Evolutionary conservation across 345 rosid species (phyloP).

Genomic region (Hibiscus tridactylites): DNA sequence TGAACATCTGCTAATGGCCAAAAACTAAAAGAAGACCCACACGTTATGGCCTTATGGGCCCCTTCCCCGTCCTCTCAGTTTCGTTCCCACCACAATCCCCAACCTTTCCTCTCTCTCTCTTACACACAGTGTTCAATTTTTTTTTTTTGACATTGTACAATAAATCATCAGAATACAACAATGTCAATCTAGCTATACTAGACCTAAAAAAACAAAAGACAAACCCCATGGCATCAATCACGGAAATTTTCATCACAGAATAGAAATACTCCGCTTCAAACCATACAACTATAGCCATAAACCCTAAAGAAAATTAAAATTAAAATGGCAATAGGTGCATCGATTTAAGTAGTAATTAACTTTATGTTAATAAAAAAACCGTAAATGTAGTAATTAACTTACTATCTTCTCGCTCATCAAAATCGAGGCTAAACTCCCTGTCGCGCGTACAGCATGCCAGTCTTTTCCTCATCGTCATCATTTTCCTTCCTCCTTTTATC

Average conservation of each 20-base stretch:
- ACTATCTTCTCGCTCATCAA: conserved; percentile 68
- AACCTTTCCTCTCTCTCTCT: background rate
- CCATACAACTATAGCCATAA: background rate
- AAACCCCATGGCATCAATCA: conserved; percentile 1
- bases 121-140: background rate
- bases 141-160: background rate
- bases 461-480: conserved; percentile 62
- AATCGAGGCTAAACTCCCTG: conserved; percentile 68
- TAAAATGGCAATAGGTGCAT: background rate
- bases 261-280: background rate
- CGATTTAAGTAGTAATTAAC: conserved; percentile 2
- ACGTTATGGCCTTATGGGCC: background rate
- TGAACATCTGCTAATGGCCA: background rate
- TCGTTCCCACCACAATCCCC: background rate
- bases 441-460: conserved; percentile 73
- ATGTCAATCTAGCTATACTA: too few species aligned
- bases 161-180: too few species aligned
- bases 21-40: background rate
- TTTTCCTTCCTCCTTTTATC: conserved; percentile 2
- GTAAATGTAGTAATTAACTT: conserved; percentile 19
- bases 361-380: conserved; percentile 6
- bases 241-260: background rate
- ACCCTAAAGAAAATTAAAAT: background rate
- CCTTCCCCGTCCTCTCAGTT: background rate
- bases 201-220: too few species aligned